phyloP scores from a whole-genome alignment of 1,284 basidiomycete genomes.

The Wallemia mellicola region DNA sequence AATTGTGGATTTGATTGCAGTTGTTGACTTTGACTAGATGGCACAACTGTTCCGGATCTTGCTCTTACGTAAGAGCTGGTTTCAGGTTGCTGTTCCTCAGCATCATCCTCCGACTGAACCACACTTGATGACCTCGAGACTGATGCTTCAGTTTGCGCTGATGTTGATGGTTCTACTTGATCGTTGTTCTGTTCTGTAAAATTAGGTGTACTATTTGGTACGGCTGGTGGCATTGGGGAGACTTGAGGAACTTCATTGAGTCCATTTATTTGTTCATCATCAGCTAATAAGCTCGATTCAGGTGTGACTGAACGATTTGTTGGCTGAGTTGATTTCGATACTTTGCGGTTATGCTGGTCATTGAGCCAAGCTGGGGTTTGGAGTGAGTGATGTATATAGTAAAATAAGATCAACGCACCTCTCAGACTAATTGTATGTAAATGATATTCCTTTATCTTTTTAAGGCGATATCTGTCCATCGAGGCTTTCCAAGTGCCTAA shows the following conservation, averaged over 20 bases:
- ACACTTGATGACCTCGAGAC: not conserved
- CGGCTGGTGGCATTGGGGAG: not conserved
- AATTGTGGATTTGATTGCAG: not conserved
- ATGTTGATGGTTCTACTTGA: not conserved
- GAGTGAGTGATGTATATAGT: not conserved
- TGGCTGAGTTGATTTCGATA: not conserved
- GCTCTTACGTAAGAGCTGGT: not conserved
- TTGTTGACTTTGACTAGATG: not conserved
- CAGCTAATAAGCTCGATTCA: not conserved
- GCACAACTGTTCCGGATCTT: not conserved
- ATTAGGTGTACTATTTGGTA: not conserved
- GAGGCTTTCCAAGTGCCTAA: constrained; percentile 45
- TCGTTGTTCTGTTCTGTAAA: not conserved
- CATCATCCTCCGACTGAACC: not conserved
- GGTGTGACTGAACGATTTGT: not conserved
- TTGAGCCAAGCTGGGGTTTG: not conserved
- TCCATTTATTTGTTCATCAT: not conserved
- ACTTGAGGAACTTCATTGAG: not conserved
- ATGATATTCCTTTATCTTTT: not conserved
- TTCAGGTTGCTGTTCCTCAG: not conserved
- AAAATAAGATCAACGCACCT: not conserved
- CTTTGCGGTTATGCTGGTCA: not conserved
- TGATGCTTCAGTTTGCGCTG: not conserved
- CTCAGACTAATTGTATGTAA: not conserved
- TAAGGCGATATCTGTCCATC: constrained; percentile 4